phyloP scores from a whole-genome alignment of 306 rosid species.

The Lathyrus oleraceus region DNA sequence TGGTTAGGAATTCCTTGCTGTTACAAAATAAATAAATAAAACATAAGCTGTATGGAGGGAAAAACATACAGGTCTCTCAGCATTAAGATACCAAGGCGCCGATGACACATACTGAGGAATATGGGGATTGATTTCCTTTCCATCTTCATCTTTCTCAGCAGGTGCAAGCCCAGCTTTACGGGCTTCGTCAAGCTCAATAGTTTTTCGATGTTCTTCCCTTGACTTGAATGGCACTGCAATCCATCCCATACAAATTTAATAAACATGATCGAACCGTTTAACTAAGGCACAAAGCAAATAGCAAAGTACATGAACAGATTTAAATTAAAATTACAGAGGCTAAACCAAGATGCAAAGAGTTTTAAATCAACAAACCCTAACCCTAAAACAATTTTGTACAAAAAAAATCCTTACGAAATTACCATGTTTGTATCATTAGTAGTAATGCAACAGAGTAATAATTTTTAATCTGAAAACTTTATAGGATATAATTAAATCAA shows the following conservation, averaged over 20 bases:
- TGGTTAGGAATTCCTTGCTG: no score
- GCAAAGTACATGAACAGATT: not conserved
- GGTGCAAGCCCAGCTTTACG: slow-evolving; percentile 37
- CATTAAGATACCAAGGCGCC: slow-evolving; percentile 40
- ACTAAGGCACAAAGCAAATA: not conserved
- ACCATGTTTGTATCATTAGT: no score
- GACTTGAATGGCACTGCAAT: slow-evolving; percentile 35
- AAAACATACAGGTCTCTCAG: slow-evolving; percentile 32
- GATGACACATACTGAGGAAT: slow-evolving; percentile 36
- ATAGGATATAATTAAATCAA: no score
- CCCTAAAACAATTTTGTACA: no score
- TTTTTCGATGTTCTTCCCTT: slow-evolving; percentile 38
- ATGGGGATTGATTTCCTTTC: slow-evolving; percentile 35
- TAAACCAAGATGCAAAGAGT: no score
- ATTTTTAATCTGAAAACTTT: no score
- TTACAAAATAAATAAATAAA: not conserved
- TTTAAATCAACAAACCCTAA: no score
- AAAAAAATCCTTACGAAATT: no score
- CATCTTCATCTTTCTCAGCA: slow-evolving; percentile 33
- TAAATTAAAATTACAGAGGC: not conserved
- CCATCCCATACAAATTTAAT: not conserved
- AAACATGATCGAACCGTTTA: not conserved
- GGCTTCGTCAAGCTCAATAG: slow-evolving; percentile 35
- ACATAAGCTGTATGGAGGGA: not conserved
- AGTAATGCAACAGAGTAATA: no score